Evolutionary conservation across 805 yeast species (phyloP).

Genomic region (Nakazawaea wickerhamii): DNA sequence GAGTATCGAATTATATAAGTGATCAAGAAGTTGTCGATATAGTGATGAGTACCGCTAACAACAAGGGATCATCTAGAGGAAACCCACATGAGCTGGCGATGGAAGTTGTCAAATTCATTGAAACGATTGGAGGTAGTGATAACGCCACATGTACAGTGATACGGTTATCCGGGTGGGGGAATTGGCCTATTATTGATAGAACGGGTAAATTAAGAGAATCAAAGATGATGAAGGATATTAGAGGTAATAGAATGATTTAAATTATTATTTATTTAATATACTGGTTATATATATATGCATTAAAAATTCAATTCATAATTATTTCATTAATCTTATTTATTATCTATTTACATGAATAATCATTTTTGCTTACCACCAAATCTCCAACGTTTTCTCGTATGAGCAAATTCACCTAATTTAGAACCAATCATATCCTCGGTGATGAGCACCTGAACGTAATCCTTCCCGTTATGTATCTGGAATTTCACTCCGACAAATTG

Average conservation of each 20-base stretch:
- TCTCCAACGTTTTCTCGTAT: conserved; percentile 83
- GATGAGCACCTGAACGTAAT: conserved; percentile 80
- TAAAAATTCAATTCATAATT: background rate
- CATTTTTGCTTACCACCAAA: conserved; percentile 42
- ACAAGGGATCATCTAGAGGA: conserved; percentile 62
- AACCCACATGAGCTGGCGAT: conserved; percentile 83
- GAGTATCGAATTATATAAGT: conserved; percentile 70
- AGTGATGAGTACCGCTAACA: conserved; percentile 60
- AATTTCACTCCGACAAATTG: conserved; percentile 93
- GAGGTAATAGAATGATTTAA: conserved; percentile 16
- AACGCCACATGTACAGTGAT: conserved; percentile 90
- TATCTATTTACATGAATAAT: background rate
- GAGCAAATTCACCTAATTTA: conserved; percentile 92
- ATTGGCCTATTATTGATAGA: conserved; percentile 80
- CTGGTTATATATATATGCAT: background rate
- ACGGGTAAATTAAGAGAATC: conserved; percentile 81
- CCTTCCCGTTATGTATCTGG: conserved; percentile 95
- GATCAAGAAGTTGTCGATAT: conserved; percentile 93
- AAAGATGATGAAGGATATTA: conserved; percentile 31
- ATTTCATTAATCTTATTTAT: too few species aligned
- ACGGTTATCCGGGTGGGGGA: conserved; percentile 86
- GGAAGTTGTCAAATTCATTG: conserved; percentile 79
- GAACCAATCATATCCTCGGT: conserved; percentile 96
- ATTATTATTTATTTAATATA: too few species aligned
- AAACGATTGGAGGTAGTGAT: conserved; percentile 86